A percentile compares a stretch with the other conserved stretches of the same genome.
Conservation (phyloP, 2,329 filamentous ascomycete genomes). For the Grosmannia clavigera region DNA sequence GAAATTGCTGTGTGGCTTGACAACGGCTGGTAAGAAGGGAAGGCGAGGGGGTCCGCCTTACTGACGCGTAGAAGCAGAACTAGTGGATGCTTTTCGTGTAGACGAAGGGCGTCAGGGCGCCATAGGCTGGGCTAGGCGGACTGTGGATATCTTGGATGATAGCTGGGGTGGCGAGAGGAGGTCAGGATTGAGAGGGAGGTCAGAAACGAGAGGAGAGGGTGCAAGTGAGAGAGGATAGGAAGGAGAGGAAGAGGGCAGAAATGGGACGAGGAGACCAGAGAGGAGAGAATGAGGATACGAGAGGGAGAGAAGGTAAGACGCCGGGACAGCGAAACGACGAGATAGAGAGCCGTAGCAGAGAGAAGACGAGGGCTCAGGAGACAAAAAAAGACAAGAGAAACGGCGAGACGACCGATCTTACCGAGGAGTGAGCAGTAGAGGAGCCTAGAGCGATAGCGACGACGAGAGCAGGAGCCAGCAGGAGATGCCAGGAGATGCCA, state of each 20-base stretch:
- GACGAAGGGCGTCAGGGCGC: neutral
- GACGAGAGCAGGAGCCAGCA: neutral
- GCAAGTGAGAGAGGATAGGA: too few relatives aligned
- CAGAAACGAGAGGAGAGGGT: too few relatives aligned
- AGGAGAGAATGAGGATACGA: neutral
- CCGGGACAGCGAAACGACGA: neutral
- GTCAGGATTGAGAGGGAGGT: neutral
- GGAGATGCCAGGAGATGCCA: too few relatives aligned
- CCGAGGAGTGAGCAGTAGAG: neutral
- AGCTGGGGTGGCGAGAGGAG: neutral
- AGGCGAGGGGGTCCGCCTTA: neutral
- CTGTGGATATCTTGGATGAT: too few relatives aligned
- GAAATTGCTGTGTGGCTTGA: slow-evolving; percentile 4
- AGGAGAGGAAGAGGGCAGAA: too few relatives aligned
- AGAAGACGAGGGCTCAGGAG: neutral
- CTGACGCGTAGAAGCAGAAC: too few relatives aligned
- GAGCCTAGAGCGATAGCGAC: neutral
- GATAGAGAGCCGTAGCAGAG: neutral
- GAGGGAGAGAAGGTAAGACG: neutral
- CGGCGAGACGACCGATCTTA: neutral
- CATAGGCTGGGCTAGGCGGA: too few relatives aligned
- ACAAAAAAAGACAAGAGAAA: neutral
- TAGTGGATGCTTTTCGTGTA: neutral
- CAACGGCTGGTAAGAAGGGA: neutral
- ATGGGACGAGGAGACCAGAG: neutral